Conservation (phyloP, 768 basidiomycete genomes). For the Rhizopogon rudus region DNA sequence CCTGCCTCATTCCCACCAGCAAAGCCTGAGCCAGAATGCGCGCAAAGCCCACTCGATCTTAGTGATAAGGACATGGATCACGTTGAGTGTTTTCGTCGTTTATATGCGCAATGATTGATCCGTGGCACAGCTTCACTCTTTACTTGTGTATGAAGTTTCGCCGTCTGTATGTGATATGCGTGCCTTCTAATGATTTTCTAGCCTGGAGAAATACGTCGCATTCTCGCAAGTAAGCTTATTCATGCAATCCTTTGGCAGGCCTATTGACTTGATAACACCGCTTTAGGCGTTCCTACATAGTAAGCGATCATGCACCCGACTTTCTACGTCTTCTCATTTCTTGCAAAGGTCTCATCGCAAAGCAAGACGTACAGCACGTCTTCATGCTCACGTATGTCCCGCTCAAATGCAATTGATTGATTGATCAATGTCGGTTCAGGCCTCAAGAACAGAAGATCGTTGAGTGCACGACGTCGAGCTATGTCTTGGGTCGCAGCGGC, state of each 20-base stretch:
- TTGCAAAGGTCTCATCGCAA: too few relatives aligned
- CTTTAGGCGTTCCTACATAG: conserved; percentile 18
- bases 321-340: too few relatives aligned
- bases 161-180: conserved; percentile 1
- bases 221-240: conserved; percentile 21
- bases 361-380: too few relatives aligned
- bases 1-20: conserved; percentile 52
- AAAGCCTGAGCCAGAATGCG: conserved; percentile 10
- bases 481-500: too few relatives aligned
- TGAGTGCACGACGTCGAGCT: too few relatives aligned
- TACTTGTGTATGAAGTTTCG: conserved; percentile 44
- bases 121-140: conserved; percentile 43
- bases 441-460: too few relatives aligned
- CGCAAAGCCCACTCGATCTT: conserved; percentile 24
- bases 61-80: conserved; percentile 43
- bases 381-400: too few relatives aligned
- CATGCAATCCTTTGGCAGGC: background rate
- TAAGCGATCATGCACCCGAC: conserved; percentile 1
- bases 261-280: background rate
- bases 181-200: conserved; percentile 39
- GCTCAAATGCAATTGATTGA: too few relatives aligned
- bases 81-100: conserved; percentile 23
- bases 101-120: background rate
- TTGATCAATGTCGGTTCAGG: too few relatives aligned
- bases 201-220: conserved; percentile 24